Conservation (phyloP, 2,329 filamentous ascomycete genomes). For the Trichophyton verrucosum region DNA sequence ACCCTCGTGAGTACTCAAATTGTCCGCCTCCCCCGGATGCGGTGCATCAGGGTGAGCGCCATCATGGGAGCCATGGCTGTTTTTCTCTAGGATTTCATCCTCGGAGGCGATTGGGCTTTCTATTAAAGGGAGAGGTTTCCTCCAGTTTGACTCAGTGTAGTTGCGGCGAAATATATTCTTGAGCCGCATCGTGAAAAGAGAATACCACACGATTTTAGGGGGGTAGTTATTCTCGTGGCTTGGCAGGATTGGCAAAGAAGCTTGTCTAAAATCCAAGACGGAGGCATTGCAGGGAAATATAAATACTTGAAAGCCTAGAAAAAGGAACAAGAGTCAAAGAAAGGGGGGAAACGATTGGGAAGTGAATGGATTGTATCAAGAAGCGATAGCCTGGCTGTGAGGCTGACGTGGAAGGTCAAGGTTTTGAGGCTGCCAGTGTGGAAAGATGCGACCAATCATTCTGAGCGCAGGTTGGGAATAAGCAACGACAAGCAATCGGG, state of each 20-base stretch:
- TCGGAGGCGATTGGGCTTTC: background rate
- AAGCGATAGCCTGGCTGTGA: background rate
- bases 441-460: background rate
- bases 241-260: background rate
- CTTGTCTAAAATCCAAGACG: background rate
- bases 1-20: background rate
- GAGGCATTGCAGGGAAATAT: background rate
- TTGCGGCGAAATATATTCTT: slow-evolving; percentile 2
- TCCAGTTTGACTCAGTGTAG: background rate
- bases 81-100: background rate
- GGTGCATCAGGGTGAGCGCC: background rate
- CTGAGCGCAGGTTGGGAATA: background rate
- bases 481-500: slow-evolving; percentile 1
- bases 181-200: background rate
- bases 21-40: background rate
- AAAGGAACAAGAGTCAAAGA: background rate
- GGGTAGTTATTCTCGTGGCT: background rate
- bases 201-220: background rate
- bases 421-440: background rate
- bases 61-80: background rate
- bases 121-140: background rate
- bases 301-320: background rate
- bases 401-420: background rate
- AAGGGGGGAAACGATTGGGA: background rate
- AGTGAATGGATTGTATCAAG: background rate